Evolutionary conservation across 306 rosid species (phyloP), one percentile per base, ranked within the genome.

Genomic region (Cercis canadensis): DNA sequence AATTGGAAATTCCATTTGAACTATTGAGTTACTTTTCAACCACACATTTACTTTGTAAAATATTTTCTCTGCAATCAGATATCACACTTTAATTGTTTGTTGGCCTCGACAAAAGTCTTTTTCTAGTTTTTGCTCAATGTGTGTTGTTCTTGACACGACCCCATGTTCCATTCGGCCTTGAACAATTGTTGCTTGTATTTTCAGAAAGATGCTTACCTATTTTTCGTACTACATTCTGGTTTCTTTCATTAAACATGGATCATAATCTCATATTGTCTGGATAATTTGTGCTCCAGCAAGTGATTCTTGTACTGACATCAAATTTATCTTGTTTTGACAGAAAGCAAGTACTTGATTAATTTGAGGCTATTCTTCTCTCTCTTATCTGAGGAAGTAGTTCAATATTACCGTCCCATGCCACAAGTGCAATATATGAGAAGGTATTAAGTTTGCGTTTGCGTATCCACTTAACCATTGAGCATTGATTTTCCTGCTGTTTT

Each of bases 341-440:
- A 16, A 33, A 29, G 21, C 29, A 5, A 37, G 43, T 45, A 17
- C 9, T 34, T 70, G 9, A 41, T n/a, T n/a, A n/a, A n/a, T 49
- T 39, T 33, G 12, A 60, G 62, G 34, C 58, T 43, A 45, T 11
- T 9, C 54, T 39, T 63, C 45, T 47, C 57, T 41, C 50, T 37
- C 36, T 64, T 31, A 6, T 51, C 58, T 39, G 65, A 78, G 43
- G 72, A 62, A 37, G 4, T 21, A 31, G 24, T 51, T 18, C 24
- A 14, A 8, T 15, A 57, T 24, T 9, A 18, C 4, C 3, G 14
- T 76, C 43, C 44, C 24, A 17, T 39, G 65, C 47, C 32, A 59
- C 60, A 33, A 59, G 59, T 58, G 60, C 47, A 2, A 53, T 60
- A 67, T 67, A 67, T 73, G 70, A 67, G 32, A 67, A 73, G 79